Base-by-base conservation (phyloP, 2,329 filamentous ascomycete species). In the Ophiostoma piceae region DNA sequence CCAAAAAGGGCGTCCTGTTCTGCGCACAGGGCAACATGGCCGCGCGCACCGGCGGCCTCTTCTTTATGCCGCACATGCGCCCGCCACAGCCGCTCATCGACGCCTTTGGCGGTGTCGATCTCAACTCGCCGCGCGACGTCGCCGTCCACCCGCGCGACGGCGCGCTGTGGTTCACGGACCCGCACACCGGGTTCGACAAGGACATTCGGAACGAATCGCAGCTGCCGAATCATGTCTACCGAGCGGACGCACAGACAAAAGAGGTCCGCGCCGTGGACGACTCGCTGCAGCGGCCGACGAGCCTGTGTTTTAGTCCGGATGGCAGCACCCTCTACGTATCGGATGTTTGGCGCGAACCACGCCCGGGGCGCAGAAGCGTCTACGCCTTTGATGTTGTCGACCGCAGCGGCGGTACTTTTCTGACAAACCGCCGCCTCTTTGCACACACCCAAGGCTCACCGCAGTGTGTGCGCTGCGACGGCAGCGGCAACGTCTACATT, bases 391-490 rank as follows among this genome's bases (percentile, higher is more conserved):
- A 86, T 74, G 76, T 86, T 7, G 68, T 78, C 2, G 75, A 69
- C 1, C 77, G 78, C 9, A 74, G 75, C 12, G 78, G 74, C 1
- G 76, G 79, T 2, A 79, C 79, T 0, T 83, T 83, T 68, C 76
- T 87, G 12, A 73, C 74, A 0, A 85, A 86, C 74, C 80, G 80
- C 66, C 81, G 84, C 32, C 74, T 86, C 0, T 87, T 88, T 73
- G 82, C 85, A 1, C 83, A 82, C 71, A 80, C 81, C 0, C 76
- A 76, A 0, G 84, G 84, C 0, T 78, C 82, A 6, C 84, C 85
- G 0, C 78, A 74, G 71, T 79, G 77, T 37, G 78, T 84, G 62
- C 76, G 77, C 54, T 82, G 80, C 68, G 82, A 84, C 71, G 62
- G 70, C 1, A 68, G 74, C 5, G 83, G 82, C 1, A 83, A 83